Percentiles rank a stretch among this genome's conserved stretches.
These are phyloP conservation scores for Scenedesmus sp. DNA, from an alignment of 163 green algal genomes.

Conservation along the genomic window DNA sequence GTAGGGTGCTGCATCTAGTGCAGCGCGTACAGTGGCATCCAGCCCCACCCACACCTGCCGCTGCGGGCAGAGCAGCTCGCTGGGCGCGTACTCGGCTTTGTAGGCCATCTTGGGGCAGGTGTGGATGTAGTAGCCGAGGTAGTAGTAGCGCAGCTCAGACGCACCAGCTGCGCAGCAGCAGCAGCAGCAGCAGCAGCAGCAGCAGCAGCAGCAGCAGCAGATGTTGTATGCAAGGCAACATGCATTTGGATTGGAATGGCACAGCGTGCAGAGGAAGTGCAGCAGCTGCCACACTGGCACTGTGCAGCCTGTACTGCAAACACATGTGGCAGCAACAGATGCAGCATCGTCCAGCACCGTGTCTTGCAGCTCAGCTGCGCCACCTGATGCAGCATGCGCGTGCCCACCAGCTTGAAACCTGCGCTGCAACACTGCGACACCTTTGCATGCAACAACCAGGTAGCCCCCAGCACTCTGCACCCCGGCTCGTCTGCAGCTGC, in stretches of 20 bases:
- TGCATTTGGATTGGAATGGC: too few species aligned
- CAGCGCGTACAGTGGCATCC: constrained; percentile 19
- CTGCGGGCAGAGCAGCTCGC: constrained; percentile 91
- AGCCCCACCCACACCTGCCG: constrained; percentile 62
- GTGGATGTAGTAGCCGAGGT: constrained; percentile 98
- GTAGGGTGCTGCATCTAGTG: constrained; percentile 32
- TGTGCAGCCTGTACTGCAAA: too few species aligned
- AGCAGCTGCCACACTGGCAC: too few species aligned
- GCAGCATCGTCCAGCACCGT: too few species aligned
- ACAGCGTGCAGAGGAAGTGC: too few species aligned
- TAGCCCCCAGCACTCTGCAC: background rate
- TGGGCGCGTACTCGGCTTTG: constrained; percentile 93
- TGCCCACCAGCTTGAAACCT: too few species aligned
- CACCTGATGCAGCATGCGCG: too few species aligned
- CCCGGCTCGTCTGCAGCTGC: background rate
- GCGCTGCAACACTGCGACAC: background rate
- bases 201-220: background rate
- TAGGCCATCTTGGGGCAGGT: constrained; percentile 95
- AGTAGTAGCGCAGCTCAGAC: constrained; percentile 88
- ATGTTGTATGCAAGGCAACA: too few species aligned
- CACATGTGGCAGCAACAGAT: too few species aligned
- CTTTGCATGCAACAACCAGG: background rate
- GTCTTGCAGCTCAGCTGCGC: too few species aligned
- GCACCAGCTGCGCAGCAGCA: background rate
- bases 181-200: background rate